These are phyloP conservation scores for Trypanosoma brucei DNA, from an alignment of 208 protist species.

Conservation along the genomic window DNA sequence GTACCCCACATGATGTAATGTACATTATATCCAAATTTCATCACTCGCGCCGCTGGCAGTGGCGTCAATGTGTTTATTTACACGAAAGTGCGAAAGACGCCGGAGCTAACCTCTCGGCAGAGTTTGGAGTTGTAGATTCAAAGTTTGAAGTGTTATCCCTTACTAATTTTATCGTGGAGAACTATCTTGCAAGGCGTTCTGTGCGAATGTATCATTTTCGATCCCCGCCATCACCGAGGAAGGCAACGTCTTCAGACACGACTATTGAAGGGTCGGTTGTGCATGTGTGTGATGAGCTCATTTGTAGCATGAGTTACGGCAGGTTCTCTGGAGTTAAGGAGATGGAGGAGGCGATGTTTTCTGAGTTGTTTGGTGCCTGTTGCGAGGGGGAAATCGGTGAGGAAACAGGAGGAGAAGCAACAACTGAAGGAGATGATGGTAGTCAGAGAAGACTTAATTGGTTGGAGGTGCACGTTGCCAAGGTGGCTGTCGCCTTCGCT, in stretches of 20 bases:
- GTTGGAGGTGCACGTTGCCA: slow-evolving; percentile 45
- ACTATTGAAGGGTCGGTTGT: slow-evolving; percentile 30
- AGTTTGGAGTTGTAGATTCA: slow-evolving; percentile 10
- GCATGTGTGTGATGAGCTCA: slow-evolving; percentile 56
- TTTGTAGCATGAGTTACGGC: slow-evolving; percentile 39
- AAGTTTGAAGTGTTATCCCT: slow-evolving; percentile 38
- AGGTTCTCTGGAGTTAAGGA: slow-evolving; percentile 32
- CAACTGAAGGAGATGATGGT: background rate
- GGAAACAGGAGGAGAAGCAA: background rate
- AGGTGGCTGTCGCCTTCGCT: slow-evolving; percentile 39
- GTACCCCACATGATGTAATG: slow-evolving; percentile 45
- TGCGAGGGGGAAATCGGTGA: slow-evolving; percentile 1
- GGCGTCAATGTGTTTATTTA: slow-evolving; percentile 1
- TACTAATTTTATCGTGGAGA: slow-evolving; percentile 41
- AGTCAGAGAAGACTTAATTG: background rate
- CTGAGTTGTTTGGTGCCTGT: slow-evolving; percentile 4
- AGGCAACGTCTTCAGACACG: background rate
- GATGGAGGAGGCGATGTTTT: slow-evolving; percentile 35
- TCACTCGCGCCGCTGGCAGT: slow-evolving; percentile 27
- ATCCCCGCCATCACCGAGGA: background rate
- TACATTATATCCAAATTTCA: slow-evolving; percentile 34
- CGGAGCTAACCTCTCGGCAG: background rate
- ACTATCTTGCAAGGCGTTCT: slow-evolving; percentile 43
- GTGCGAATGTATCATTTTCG: slow-evolving; percentile 10
- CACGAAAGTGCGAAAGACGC: background rate